These are phyloP conservation scores for Fraxinus anomala DNA, from an alignment of 257 asterid genomes.

Conservation along the genomic window DNA sequence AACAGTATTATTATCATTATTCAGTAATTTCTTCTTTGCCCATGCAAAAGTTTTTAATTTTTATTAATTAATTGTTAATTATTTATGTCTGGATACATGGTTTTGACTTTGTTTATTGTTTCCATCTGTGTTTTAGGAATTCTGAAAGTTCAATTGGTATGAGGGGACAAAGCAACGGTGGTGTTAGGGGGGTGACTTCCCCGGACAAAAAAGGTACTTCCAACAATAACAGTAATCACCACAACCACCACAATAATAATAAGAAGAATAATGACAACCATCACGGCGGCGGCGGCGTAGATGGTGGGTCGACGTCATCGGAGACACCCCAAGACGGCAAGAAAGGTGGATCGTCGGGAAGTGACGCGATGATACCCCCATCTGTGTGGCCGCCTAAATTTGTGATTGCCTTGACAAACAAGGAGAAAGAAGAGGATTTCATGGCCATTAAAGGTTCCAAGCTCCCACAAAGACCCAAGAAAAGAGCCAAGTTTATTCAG, in stretches of 20 bases:
- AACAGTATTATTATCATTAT: slow-evolving; percentile 30
- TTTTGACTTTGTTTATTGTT: slow-evolving; percentile 8
- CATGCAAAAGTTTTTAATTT: slow-evolving; percentile 2
- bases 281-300: slow-evolving; percentile 23
- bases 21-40: slow-evolving; percentile 40
- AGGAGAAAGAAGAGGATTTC: slow-evolving; percentile 95
- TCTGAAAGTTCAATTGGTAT: slow-evolving; percentile 46
- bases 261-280: slow-evolving; percentile 31
- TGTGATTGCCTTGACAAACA: slow-evolving; percentile 73
- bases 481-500: slow-evolving; percentile 80
- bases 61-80: slow-evolving; percentile 13
- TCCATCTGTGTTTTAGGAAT: slow-evolving; percentile 51
- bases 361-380: slow-evolving; percentile 47
- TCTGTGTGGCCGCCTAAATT: slow-evolving; percentile 85
- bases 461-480: slow-evolving; percentile 94
- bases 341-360: slow-evolving; percentile 67
- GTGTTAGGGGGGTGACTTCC: slow-evolving; percentile 45
- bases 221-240: slow-evolving; percentile 20
- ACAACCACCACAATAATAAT: slow-evolving; percentile 26
- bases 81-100: background rate
- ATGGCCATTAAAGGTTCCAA: slow-evolving; percentile 88
- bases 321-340: slow-evolving; percentile 59
- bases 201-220: slow-evolving; percentile 38
- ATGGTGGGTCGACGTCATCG: slow-evolving; percentile 77
- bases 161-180: slow-evolving; percentile 52